Conservation (phyloP, 805 yeast species). For the Metschnikowia shivogae region DNA sequence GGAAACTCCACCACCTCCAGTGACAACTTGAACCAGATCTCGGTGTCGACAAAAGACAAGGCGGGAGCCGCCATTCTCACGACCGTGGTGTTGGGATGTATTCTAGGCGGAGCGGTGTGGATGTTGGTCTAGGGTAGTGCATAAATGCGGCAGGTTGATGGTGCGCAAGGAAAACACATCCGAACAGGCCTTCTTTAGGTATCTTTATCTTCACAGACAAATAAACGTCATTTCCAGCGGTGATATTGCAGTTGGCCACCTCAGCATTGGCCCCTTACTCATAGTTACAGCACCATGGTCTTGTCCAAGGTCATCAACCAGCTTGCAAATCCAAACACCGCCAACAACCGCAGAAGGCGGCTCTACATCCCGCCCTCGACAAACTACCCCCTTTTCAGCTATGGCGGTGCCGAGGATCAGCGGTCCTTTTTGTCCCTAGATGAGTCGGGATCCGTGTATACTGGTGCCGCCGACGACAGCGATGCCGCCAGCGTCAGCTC, state of each 20-base stretch:
- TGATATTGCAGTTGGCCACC: no score
- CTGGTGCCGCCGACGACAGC: constrained; percentile 22
- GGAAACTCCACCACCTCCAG: constrained; percentile 22
- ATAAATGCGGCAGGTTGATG: no score
- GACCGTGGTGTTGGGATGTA: constrained; percentile 57
- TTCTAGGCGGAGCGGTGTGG: constrained; percentile 74
- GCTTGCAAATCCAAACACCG: constrained; percentile 37
- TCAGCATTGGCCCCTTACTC: no score
- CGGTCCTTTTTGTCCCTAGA: constrained; percentile 40
- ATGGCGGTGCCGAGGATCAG: constrained; percentile 43
- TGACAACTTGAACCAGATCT: constrained; percentile 39
- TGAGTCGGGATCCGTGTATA: constrained; percentile 31
- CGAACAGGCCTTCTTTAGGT: no score
- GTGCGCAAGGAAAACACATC: no score
- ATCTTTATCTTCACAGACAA: no score
- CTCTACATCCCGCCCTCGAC: constrained; percentile 44
- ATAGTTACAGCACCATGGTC: constrained; percentile 37
- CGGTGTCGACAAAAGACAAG: constrained; percentile 46
- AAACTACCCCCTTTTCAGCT: constrained; percentile 37
- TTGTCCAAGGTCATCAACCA: constrained; percentile 37
- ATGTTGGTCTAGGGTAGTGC: constrained; percentile 49
- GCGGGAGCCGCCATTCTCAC: constrained; percentile 93
- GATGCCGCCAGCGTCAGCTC: constrained; percentile 41
- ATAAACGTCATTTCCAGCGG: no score
- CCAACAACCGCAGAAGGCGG: constrained; percentile 34